A percentile compares a stretch with the other conserved stretches of the same genome.
Conservation (phyloP, 2,329 filamentous ascomycete genomes). For the Orbilia javanica region DNA sequence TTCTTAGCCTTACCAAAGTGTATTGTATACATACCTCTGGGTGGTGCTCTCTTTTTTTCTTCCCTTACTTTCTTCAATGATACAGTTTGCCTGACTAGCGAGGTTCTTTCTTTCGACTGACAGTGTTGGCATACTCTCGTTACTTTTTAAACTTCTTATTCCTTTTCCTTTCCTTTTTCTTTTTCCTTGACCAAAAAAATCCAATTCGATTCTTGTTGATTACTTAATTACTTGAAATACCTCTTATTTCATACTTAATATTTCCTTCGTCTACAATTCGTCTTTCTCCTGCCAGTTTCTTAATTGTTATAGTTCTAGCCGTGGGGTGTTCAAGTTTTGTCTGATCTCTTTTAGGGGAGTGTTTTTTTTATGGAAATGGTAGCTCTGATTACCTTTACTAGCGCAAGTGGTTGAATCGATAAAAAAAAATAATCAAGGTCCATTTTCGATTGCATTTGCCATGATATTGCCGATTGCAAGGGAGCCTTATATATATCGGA, state of each 20-base stretch:
- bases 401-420: no score
- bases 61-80: background rate
- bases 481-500: no score
- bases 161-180: background rate
- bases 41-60: background rate
- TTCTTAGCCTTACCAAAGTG: background rate
- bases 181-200: background rate
- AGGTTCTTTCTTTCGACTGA: background rate
- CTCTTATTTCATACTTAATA: background rate
- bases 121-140: background rate
- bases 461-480: no score
- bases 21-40: background rate
- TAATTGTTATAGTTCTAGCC: no score
- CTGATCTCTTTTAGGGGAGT: no score
- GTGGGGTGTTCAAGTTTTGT: no score
- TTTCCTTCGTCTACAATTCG: background rate
- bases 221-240: background rate
- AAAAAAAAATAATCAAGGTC: no score
- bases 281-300: background rate
- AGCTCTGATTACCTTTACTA: no score
- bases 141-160: background rate
- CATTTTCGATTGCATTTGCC: no score
- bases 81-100: background rate
- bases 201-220: background rate
- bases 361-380: no score